Conservation (phyloP, 805 yeast genomes). For the Spencermartinsiella europaea region DNA sequence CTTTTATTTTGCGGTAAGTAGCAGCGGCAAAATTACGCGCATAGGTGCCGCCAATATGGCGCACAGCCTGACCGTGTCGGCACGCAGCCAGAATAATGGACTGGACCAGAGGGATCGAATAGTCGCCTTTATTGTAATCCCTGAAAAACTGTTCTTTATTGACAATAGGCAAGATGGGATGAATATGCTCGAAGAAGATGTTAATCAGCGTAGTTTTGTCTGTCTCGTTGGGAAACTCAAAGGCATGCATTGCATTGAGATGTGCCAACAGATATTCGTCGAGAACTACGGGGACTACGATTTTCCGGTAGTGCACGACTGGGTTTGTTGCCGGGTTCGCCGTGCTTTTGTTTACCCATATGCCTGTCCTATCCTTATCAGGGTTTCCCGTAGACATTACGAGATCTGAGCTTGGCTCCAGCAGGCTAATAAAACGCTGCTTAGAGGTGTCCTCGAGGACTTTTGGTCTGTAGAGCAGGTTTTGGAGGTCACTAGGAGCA, state of each 20-base stretch:
- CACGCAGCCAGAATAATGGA: constrained; percentile 37
- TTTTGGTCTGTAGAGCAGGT: neutral
- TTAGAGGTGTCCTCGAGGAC: neutral
- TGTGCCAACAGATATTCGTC: constrained; percentile 12
- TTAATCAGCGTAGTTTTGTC: constrained; percentile 29
- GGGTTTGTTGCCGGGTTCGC: neutral
- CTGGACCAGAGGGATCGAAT: constrained; percentile 35
- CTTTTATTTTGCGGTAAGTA: constrained; percentile 29
- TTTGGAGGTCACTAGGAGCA: neutral
- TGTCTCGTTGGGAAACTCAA: constrained; percentile 28
- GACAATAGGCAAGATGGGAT: constrained; percentile 39
- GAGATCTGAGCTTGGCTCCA: constrained; percentile 24
- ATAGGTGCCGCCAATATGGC: constrained; percentile 15
- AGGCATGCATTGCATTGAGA: constrained; percentile 30
- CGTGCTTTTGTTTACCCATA: constrained; percentile 17
- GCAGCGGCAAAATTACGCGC: constrained; percentile 25
- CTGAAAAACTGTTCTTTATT: constrained; percentile 35
- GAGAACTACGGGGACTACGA: constrained; percentile 8
- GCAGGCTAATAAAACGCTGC: constrained; percentile 17
- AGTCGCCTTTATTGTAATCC: constrained; percentile 28
- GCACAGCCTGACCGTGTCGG: constrained; percentile 30
- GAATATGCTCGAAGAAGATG: constrained; percentile 35
- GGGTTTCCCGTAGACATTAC: constrained; percentile 17
- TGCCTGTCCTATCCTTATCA: constrained; percentile 18
- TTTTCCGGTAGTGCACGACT: neutral